Conservation (phyloP, 371 early-diverging fungal species). For the Mucor circinelloides region DNA sequence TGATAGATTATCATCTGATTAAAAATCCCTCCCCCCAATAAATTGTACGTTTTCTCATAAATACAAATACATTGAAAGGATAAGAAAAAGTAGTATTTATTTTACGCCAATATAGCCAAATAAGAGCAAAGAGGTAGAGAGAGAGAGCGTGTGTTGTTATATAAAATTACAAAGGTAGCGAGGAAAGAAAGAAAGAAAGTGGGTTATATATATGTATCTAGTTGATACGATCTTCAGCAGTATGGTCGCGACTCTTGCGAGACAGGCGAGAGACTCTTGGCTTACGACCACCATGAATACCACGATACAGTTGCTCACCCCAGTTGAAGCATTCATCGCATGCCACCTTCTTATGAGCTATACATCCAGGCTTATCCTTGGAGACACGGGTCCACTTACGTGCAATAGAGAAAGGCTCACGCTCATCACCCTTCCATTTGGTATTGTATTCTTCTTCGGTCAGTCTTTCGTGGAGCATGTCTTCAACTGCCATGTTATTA, state of each 20-base stretch:
- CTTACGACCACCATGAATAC: constrained; percentile 39
- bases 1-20: not conserved
- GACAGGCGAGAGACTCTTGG: constrained; percentile 31
- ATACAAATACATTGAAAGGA: not conserved
- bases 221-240: constrained; percentile 13
- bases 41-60: not conserved
- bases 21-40: no score
- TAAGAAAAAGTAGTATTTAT: not conserved
- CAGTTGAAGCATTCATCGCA: constrained; percentile 53
- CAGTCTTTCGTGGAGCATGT: constrained; percentile 41
- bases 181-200: not conserved
- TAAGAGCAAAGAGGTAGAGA: not conserved
- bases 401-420: constrained; percentile 41
- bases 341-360: constrained; percentile 43
- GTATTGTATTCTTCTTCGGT: constrained; percentile 36
- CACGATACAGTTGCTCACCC: constrained; percentile 41
- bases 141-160: not conserved
- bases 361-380: constrained; percentile 50
- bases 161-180: constrained; percentile 4
- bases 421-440: constrained; percentile 56
- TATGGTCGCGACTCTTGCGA: constrained; percentile 18
- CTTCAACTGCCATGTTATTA: constrained; percentile 48
- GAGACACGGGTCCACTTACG: constrained; percentile 45
- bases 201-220: constrained; percentile 1
- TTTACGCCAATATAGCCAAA: not conserved